These are phyloP conservation scores for Beauveria varroae DNA, from an alignment of 2,329 filamentous ascomycete genomes.

Conservation along the genomic window DNA sequence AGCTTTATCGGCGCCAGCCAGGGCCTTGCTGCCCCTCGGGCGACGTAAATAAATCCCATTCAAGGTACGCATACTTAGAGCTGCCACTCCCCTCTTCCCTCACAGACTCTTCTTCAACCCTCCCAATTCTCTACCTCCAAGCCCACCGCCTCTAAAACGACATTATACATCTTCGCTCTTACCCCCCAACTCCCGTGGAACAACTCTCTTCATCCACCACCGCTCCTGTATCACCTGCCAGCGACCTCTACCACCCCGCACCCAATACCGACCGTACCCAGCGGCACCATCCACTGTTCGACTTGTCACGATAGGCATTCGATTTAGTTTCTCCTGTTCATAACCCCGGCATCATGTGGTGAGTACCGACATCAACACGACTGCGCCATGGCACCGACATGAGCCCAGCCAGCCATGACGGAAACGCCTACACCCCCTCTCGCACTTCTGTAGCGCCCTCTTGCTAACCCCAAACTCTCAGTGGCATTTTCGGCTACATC, in stretches of 20 bases:
- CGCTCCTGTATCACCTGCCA: neutral
- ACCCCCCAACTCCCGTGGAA: neutral
- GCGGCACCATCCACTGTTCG: constrained; percentile 1
- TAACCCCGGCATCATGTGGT: constrained; percentile 2
- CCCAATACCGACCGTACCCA: neutral
- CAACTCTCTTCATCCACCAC: neutral
- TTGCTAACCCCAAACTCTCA: constrained; percentile 30
- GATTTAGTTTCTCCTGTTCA: neutral
- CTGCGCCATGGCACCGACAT: neutral
- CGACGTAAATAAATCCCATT: neutral
- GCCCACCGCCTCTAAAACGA: neutral
- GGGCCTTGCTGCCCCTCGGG: neutral
- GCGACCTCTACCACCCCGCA: neutral
- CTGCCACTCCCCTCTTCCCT: constrained; percentile 4
- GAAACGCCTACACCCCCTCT: neutral
- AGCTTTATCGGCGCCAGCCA: neutral
- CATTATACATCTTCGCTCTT: neutral
- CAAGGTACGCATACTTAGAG: neutral
- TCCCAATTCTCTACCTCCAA: neutral
- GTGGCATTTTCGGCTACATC: constrained; percentile 97
- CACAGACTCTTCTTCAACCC: neutral
- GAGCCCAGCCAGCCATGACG: neutral
- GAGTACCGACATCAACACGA: neutral
- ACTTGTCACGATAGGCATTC: neutral
- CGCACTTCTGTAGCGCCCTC: neutral